Base-by-base conservation (phyloP, 2,329 filamentous ascomycete species). In the Alternaria solani region DNA sequence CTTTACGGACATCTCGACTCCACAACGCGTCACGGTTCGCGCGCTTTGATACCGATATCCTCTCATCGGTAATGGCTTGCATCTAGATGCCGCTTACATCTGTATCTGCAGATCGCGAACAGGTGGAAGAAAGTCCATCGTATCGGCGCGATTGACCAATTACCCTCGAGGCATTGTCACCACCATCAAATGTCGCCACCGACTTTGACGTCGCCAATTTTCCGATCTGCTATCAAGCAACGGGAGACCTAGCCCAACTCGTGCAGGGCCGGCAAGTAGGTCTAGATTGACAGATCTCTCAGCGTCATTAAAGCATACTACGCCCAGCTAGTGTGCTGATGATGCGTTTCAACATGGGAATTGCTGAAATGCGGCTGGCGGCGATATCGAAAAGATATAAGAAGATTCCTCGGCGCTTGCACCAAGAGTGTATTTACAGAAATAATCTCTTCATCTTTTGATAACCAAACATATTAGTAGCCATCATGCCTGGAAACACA, bases 271-370 rank as follows among this genome's bases (percentile, higher is more conserved):
- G 36, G 1, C 32, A 20, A 25, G 48, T 59, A 56, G 47, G 55
- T 6, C 44, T 57, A 47, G 49, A 51, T 16, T 52, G 53, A 51
- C 49, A 58, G 23, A 25, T 53, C 63, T 64, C 51, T 62, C 65
- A 62, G 58, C 68, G 66, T 70, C 66, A 70, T 70, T 60, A 59
- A 59, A 61, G 55, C 44, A 36, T 38, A 11, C 42, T 47, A 47
- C 49, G 43, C 52, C 38, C 48, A 42, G 51, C 36, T 55, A 38
- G 39, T 34, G 42, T 53, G 48, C 60, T 64, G 60, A 61, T 65
- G 62, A 59, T 61, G 60, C 42, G 46, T 52, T 52, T 16, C 38
- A 62, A 39, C 49, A 51, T 51, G 30, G 34, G 18, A 56, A 20
- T 34, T 51, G 32, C 16, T 43, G 54, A 28, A 34, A 39, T 34